A percentile compares a stretch with the other conserved stretches of the same genome.
Conservation (phyloP, 1,139 yeast genomes). For the Suhomyces terraborum region DNA sequence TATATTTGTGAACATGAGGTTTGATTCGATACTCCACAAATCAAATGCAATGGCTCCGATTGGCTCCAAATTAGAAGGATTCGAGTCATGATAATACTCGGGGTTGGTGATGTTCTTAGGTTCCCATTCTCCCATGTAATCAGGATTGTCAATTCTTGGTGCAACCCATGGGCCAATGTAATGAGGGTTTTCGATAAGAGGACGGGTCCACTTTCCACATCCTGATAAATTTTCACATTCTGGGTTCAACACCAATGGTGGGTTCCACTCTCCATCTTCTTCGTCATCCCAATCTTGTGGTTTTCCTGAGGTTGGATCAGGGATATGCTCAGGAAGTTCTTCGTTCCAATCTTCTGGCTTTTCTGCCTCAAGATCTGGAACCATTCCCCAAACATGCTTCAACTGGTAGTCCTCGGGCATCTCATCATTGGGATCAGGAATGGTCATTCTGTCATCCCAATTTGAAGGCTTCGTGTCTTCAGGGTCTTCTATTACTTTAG, state of each 20-base stretch:
- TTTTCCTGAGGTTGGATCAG: conserved; percentile 62
- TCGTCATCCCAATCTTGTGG: conserved; percentile 87
- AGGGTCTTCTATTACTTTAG: conserved; percentile 61
- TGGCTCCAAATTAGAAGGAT: conserved; percentile 58
- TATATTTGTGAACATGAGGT: conserved; percentile 77
- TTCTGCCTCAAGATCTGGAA: conserved; percentile 63
- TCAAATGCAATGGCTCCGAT: conserved; percentile 88
- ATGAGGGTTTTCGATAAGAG: conserved; percentile 63
- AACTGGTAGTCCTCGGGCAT: conserved; percentile 89
- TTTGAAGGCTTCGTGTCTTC: conserved; percentile 66
- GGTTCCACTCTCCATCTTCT: conserved; percentile 82
- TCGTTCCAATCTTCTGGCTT: conserved; percentile 86
- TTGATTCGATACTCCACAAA: conserved; percentile 82
- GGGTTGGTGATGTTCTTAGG: conserved; percentile 73
- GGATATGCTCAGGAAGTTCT: conserved; percentile 53
- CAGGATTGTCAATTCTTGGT: conserved; percentile 69
- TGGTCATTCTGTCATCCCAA: conserved; percentile 70
- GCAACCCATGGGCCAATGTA: conserved; percentile 80
- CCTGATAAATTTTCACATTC: conserved; percentile 61
- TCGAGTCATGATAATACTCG: conserved; percentile 56
- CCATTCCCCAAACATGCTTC: conserved; percentile 51
- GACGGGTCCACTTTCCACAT: conserved; percentile 70
- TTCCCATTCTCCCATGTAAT: conserved; percentile 77
- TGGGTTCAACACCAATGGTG: conserved; percentile 72
- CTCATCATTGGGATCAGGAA: conserved; percentile 64